A percentile compares a stretch with the other conserved stretches of the same genome.
Conservation (phyloP, 108 stramenopile genomes). For the Fragilaria crotonensis region DNA sequence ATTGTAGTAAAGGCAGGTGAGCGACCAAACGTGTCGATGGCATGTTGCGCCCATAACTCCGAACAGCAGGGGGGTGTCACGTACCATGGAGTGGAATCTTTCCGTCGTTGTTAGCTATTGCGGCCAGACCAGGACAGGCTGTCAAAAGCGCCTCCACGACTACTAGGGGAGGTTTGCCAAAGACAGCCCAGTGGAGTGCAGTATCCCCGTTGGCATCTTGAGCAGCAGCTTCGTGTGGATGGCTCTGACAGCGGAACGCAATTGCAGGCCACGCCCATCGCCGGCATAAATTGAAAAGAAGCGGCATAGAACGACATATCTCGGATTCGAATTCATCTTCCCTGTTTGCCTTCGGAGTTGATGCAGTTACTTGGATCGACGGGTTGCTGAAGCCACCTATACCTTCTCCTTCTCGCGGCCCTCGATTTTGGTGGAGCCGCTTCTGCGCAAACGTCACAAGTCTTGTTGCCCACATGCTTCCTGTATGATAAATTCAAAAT, state of each 20-base stretch:
- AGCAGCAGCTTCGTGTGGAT: conserved; percentile 22
- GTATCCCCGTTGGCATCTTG: conserved; percentile 15
- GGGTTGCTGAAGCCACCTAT: no score
- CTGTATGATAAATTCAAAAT: no score
- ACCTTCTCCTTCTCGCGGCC: no score
- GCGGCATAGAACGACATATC: neutral
- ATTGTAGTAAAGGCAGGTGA: neutral
- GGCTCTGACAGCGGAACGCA: conserved; percentile 24
- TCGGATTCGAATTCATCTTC: no score
- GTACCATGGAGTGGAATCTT: conserved; percentile 27
- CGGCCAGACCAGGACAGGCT: conserved; percentile 15
- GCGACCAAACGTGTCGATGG: no score
- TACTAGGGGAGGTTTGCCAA: conserved; percentile 18
- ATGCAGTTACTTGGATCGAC: no score
- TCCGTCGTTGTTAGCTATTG: conserved; percentile 12
- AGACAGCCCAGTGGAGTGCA: conserved; percentile 13
- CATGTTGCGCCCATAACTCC: neutral
- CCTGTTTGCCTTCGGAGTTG: no score
- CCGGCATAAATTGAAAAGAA: conserved; percentile 13
- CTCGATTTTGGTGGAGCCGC: no score
- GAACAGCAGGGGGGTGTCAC: neutral
- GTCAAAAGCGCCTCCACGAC: conserved; percentile 17
- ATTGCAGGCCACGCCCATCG: conserved; percentile 31
- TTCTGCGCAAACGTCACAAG: no score
- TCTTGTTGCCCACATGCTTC: no score